Base-by-base conservation (phyloP, 208 protist species). In the Wallacemonas sp. region DNA sequence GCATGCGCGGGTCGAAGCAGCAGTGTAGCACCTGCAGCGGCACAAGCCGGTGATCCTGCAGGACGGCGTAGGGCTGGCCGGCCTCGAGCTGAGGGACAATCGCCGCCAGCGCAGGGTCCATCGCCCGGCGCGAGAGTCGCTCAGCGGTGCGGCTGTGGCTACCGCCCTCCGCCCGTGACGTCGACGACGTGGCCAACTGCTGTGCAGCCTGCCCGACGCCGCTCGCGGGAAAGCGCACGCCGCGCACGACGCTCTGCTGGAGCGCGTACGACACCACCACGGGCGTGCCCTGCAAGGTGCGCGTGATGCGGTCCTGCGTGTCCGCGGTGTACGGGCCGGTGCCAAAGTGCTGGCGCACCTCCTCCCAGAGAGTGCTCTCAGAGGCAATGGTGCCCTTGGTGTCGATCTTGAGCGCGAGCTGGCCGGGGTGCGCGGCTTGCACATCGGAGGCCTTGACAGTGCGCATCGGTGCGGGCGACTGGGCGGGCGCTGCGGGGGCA, bases 11-110 rank as follows among this genome's bases (percentile, higher is more conserved):
- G 54, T 97, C 92, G 61, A 82, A 93, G 76, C 87, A 94, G 77
- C 92, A 93, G 74, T 97, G 92, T 2, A 97, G 73, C 5, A 85
- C 78, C 73, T 97, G 92, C 55, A 97, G 74, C 1, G 92, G 92
- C 16, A 89, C 32, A 0, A 88, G 39, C 42, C 68, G 76, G 70
- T 83, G 54, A 39, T 97, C 86, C 0, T 23, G 28, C 10, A 95
- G 69, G 32, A 95, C 65, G 2, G 92, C 92, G 42, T 76, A 89
- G 4, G 92, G 92, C 77, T 97, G 92, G 16, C 67, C 52, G 0
- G 80, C 48, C 45, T 94, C 91, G 2, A 96, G 63, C 11, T 75
- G 57, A 0, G 78, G 76, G 2, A 84, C 16, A 11, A 85, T 62
- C 1, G 67, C 68, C 20, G 62, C 57, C 42, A 94, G 69, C 28